A percentile compares a stretch with the other conserved stretches of the same genome.
phyloP scores from a whole-genome alignment of 1,284 basidiomycete genomes.

The Cutaneotrichosporon sp. region DNA sequence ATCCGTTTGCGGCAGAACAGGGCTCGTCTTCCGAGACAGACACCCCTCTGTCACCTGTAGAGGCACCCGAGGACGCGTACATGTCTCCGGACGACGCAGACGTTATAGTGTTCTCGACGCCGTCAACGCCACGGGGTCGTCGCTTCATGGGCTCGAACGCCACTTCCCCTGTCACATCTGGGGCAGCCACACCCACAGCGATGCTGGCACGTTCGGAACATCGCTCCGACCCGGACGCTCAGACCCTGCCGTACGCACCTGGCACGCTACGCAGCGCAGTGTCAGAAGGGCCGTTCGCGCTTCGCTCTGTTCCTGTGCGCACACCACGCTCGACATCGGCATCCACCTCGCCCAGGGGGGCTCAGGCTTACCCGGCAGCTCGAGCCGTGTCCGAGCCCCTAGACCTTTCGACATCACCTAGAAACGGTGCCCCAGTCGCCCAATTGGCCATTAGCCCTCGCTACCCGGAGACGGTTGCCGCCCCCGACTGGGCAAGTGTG shows the following conservation, averaged over 20 bases:
- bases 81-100: background rate
- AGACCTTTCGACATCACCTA: constrained; percentile 1
- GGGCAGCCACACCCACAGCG: constrained; percentile 8
- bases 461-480: constrained; percentile 20
- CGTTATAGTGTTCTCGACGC: constrained; percentile 12
- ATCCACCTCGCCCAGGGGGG: background rate
- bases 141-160: constrained; percentile 2
- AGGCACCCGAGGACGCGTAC: background rate
- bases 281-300: constrained; percentile 21
- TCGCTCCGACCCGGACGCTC: constrained; percentile 3
- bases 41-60: background rate
- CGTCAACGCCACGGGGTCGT: constrained; percentile 15
- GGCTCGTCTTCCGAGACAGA: constrained; percentile 6
- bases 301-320: constrained; percentile 24
- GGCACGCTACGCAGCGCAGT: constrained; percentile 16
- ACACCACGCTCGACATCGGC: constrained; percentile 11
- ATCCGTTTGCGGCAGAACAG: background rate
- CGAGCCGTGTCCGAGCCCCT: constrained; percentile 9
- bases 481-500: constrained; percentile 36
- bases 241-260: constrained; percentile 6
- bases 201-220: background rate
- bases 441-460: constrained; percentile 9
- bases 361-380: background rate
- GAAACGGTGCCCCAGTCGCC: background rate
- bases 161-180: constrained; percentile 5